phyloP scores from a whole-genome alignment of 495 filamentous ascomycete genomes.

The Trypethelium eluteriae region DNA sequence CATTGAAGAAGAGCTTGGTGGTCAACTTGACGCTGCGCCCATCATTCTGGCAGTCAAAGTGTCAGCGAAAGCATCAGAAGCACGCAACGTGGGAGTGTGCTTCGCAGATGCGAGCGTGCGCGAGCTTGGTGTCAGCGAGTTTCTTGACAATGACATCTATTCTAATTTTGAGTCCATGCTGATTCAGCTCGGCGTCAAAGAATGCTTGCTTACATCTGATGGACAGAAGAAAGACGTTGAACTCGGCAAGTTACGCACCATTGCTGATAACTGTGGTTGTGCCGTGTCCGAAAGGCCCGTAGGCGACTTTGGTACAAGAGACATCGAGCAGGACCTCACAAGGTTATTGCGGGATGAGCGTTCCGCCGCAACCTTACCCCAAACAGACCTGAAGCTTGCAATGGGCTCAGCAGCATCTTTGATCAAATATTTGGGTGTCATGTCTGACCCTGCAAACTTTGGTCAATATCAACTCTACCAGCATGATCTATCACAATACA shows the following conservation, averaged over 20 bases:
- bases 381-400: conserved; percentile 89
- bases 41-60: conserved; percentile 94
- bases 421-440: conserved; percentile 88
- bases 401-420: conserved; percentile 92
- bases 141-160: conserved; percentile 95
- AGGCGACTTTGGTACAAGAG: conserved; percentile 76
- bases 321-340: conserved; percentile 93
- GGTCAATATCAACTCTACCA: conserved; percentile 96
- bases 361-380: conserved; percentile 66
- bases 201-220: conserved; percentile 77
- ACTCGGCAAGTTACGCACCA: conserved; percentile 73
- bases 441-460: conserved; percentile 89
- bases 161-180: conserved; percentile 96
- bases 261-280: conserved; percentile 86
- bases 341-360: conserved; percentile 79
- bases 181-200: conserved; percentile 92
- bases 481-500: conserved; percentile 93
- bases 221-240: conserved; percentile 76
- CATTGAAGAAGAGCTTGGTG: conserved; percentile 90
- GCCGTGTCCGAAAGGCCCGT: conserved; percentile 70
- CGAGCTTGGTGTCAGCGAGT: conserved; percentile 94
- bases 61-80: conserved; percentile 74
- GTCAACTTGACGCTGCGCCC: conserved; percentile 77
- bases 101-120: conserved; percentile 97
- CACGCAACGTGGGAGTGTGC: conserved; percentile 83